A percentile compares a stretch with the other conserved stretches of the same genome.
These are phyloP conservation scores for Pinus taeda DNA, from an alignment of 75 land plant species.

Conservation along the genomic window DNA sequence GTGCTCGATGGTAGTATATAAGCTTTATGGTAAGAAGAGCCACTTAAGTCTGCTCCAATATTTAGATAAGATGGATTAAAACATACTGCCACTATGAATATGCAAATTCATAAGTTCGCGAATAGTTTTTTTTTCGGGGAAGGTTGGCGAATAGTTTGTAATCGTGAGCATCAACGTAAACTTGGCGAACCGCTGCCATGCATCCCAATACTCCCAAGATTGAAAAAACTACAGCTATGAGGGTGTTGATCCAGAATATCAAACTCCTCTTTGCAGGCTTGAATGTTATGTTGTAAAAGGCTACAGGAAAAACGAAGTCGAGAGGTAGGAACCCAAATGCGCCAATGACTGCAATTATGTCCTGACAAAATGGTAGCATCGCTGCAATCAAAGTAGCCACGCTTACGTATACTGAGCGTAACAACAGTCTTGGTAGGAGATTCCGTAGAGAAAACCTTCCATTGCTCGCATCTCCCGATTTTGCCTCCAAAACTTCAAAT, in stretches of 20 bases:
- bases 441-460: slow-evolving; percentile 54
- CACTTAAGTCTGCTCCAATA: too few relatives aligned
- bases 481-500: slow-evolving; percentile 60
- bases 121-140: too few relatives aligned
- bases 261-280: slow-evolving; percentile 35
- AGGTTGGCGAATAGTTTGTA: slow-evolving; percentile 62
- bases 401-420: slow-evolving; percentile 35
- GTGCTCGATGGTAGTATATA: too few relatives aligned
- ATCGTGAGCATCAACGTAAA: slow-evolving; percentile 53
- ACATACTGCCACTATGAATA: background rate
- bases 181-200: slow-evolving; percentile 59
- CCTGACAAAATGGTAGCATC: slow-evolving; percentile 90
- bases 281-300: slow-evolving; percentile 58
- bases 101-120: background rate
- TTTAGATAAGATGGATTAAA: too few relatives aligned
- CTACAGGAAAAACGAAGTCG: slow-evolving; percentile 57
- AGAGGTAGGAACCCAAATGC: slow-evolving; percentile 83
- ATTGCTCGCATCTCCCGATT: slow-evolving; percentile 37
- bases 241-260: slow-evolving; percentile 46
- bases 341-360: slow-evolving; percentile 70
- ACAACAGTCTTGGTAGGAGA: slow-evolving; percentile 48
- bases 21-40: too few relatives aligned
- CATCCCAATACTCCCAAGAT: slow-evolving; percentile 34
- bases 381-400: slow-evolving; percentile 58
- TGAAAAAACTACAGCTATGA: slow-evolving; percentile 41